A percentile compares a stretch with the other conserved stretches of the same genome.
phyloP scores from a whole-genome alignment of 805 yeast species.

The Candida orba region DNA sequence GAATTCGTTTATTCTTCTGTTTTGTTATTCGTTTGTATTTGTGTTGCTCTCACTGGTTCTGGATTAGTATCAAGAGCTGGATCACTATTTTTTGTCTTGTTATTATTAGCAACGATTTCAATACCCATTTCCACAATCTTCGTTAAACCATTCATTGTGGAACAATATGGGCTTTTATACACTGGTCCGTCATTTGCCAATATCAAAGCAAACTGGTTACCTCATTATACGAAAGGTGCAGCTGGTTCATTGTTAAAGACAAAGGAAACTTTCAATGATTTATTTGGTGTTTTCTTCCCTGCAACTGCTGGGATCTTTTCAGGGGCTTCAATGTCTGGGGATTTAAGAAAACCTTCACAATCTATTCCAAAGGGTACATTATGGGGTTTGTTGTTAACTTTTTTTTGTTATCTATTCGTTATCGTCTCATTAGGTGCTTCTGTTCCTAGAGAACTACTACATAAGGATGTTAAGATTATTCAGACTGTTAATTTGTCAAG shows the following conservation, averaged over 20 bases:
- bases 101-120: conserved; percentile 67
- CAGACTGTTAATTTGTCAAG: conserved; percentile 74
- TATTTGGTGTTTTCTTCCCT: conserved; percentile 95
- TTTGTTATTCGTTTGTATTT: conserved; percentile 63
- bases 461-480: conserved; percentile 75
- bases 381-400: conserved; percentile 73
- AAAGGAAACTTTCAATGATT: conserved; percentile 70
- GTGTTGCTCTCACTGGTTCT: conserved; percentile 75
- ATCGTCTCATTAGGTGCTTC: conserved; percentile 74
- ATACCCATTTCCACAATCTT: conserved; percentile 74
- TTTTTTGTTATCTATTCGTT: conserved; percentile 69
- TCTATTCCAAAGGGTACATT: conserved; percentile 93
- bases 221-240: conserved; percentile 81
- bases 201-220: conserved; percentile 58
- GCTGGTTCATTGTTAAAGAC: conserved; percentile 69
- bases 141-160: conserved; percentile 51
- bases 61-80: conserved; percentile 79
- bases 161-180: conserved; percentile 45
- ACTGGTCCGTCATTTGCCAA: conserved; percentile 73
- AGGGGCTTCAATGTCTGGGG: conserved; percentile 99
- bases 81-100: conserved; percentile 56
- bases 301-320: conserved; percentile 98
- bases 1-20: conserved; percentile 65
- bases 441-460: conserved; percentile 71
- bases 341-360: conserved; percentile 73